A percentile compares a stretch with the other conserved stretches of the same genome.
Evolutionary conservation across 140 eudicot genomes (phyloP).

Genomic region (Anethum foeniculum): DNA sequence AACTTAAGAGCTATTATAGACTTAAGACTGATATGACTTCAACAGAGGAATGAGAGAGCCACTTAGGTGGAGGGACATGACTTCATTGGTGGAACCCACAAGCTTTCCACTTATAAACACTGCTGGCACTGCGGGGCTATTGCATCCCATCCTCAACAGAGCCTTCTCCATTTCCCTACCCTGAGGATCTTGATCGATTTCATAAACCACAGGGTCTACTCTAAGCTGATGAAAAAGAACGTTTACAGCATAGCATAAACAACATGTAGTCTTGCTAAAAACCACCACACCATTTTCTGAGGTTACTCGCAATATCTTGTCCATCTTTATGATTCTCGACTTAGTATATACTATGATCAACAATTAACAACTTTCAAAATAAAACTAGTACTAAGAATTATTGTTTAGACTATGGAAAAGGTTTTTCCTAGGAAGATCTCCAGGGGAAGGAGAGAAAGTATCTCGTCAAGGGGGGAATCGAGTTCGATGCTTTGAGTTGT

Average conservation of each 20-base stretch:
- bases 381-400: not conserved
- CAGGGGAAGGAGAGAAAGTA: not conserved
- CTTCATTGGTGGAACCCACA: constrained; percentile 88
- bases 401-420: not conserved
- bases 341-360: not conserved
- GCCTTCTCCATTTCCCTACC: constrained; percentile 85
- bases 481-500: constrained; percentile 25
- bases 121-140: constrained; percentile 57
- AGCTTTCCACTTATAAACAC: constrained; percentile 70
- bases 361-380: not conserved
- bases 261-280: constrained; percentile 84
- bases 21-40: constrained; percentile 40
- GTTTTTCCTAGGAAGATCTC: not conserved
- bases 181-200: constrained; percentile 67
- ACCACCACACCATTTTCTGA: constrained; percentile 68
- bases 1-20: constrained; percentile 8
- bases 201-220: constrained; percentile 46
- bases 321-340: constrained; percentile 30
- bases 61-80: constrained; percentile 89
- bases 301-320: constrained; percentile 48
- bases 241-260: constrained; percentile 77
- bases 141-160: constrained; percentile 55
- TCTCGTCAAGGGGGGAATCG: constrained; percentile 11
- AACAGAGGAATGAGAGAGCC: constrained; percentile 58
- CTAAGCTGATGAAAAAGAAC: constrained; percentile 68